A percentile compares a stretch with the other conserved stretches of the same genome.
Evolutionary conservation across 2,329 filamentous ascomycete species (phyloP).

Genomic region (Aureobasidium mangrovei): DNA sequence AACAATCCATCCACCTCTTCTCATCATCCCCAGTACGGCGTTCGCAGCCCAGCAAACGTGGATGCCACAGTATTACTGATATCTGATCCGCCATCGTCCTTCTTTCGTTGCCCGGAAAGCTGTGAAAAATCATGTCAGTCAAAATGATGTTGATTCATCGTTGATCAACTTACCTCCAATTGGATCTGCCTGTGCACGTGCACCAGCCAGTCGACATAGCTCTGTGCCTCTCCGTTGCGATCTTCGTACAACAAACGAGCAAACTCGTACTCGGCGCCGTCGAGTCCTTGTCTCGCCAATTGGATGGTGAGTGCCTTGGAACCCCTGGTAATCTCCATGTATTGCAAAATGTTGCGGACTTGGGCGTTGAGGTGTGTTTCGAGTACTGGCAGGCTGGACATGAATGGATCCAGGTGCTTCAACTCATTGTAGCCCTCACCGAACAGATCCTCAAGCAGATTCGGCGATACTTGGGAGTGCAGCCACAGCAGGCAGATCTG

Average conservation of each 20-base stretch:
- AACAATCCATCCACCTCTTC: background rate
- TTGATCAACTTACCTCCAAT: conserved; percentile 50
- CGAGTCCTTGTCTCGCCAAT: conserved; percentile 81
- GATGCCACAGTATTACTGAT: conserved; percentile 18
- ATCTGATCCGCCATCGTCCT: conserved; percentile 43
- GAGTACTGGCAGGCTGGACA: conserved; percentile 69
- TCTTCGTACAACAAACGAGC: conserved; percentile 86
- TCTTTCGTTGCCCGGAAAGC: conserved; percentile 61
- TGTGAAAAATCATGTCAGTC: conserved; percentile 16
- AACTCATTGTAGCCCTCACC: conserved; percentile 64
- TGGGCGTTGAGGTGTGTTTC: conserved; percentile 92
- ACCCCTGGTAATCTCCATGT: conserved; percentile 68
- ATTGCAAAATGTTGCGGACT: conserved; percentile 86
- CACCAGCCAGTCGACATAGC: conserved; percentile 97
- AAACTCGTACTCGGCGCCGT: conserved; percentile 95
- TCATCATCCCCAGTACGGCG: conserved; percentile 14
- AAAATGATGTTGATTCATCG: background rate
- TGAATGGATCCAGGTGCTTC: conserved; percentile 71
- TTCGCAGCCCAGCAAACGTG: conserved; percentile 32
- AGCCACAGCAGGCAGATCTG: conserved; percentile 89
- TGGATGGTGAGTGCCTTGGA: conserved; percentile 85
- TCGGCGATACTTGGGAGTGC: conserved; percentile 84
- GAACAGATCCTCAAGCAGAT: conserved; percentile 83
- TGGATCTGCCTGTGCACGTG: conserved; percentile 90
- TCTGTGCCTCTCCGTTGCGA: conserved; percentile 93